Percentiles rank a stretch among this genome's conserved stretches.
These are phyloP conservation scores for Sabuloglossum arenarium DNA, from an alignment of 495 filamentous ascomycete species.

Conservation along the genomic window DNA sequence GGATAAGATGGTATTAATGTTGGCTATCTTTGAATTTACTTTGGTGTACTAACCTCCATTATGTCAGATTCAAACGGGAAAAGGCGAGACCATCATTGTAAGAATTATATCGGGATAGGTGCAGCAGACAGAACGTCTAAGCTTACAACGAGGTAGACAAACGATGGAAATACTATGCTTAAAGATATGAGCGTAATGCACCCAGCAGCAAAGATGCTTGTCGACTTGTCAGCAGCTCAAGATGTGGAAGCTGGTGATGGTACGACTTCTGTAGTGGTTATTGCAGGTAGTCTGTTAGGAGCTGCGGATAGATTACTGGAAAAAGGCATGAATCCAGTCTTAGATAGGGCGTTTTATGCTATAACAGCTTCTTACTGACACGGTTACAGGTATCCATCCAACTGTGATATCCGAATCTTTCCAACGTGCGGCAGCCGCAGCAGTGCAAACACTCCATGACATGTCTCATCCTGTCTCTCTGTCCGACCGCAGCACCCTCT, in stretches of 20 bases:
- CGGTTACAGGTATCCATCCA: constrained; percentile 54
- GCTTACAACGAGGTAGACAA: constrained; percentile 35
- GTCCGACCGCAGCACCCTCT: constrained; percentile 66
- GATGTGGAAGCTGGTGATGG: constrained; percentile 97
- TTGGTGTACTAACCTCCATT: background rate
- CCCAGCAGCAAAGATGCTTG: constrained; percentile 94
- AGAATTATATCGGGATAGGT: constrained; percentile 12
- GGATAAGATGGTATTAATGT: constrained; percentile 66
- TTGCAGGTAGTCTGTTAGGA: constrained; percentile 81
- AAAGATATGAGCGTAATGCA: constrained; percentile 98
- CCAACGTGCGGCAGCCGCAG: constrained; percentile 74
- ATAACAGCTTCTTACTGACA: background rate
- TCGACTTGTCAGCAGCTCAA: constrained; percentile 89
- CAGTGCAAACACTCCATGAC: constrained; percentile 75
- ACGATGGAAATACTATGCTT: constrained; percentile 97
- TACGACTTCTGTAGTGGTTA: constrained; percentile 95
- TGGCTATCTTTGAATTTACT: background rate
- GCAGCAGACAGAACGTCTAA: constrained; percentile 2
- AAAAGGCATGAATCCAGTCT: constrained; percentile 36
- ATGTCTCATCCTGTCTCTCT: constrained; percentile 93
- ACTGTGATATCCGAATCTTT: constrained; percentile 95
- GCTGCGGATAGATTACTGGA: constrained; percentile 73
- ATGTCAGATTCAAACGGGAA: constrained; percentile 65
- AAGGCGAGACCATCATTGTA: constrained; percentile 87
- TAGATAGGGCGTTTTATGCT: background rate